Base-by-base conservation (phyloP, 2,329 filamentous ascomycete genomes). In the Diaporthe eres region DNA sequence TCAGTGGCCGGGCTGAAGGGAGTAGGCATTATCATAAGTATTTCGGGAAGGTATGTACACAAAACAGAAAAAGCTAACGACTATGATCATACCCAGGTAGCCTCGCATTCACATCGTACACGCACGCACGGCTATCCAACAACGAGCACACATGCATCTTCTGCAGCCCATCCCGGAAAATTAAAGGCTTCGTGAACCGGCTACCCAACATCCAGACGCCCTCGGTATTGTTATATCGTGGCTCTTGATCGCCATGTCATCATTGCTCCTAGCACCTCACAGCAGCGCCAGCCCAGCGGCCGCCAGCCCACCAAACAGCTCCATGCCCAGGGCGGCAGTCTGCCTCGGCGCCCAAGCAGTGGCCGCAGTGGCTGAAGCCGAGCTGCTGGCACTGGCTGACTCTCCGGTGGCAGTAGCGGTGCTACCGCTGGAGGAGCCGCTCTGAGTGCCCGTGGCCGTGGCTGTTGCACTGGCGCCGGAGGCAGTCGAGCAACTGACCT, bases 401-500 rank as follows among this genome's bases (percentile, higher is more conserved):
- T 15, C 44, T 15, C 75, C 55, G 28, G 75, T 51, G 34, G 74
- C n/a, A 39, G 75, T 77, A 13, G 60, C 57, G 53, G 78, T 77
- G 2, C 79, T 75, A 55, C 57, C 71, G 61, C 74, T 71, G 68
- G 71, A 55, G 31, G 78, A 55, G 28, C 76, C 34, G 51, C 53
- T 63, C 58, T 58, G 60, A n/a, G 77, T 63, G 37, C 77, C 63
- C 73, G 76, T 76, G 57, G 77, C 51, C 15, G 76, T 76, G 55
- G 77, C 51, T 12, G 63, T 31, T 28, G 71, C 55, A 58, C 75
- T 60, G 22, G 72, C 44, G 67, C 39, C 65, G n/a, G 75, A 31
- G 28, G 76, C 77, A 10, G 80, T 71, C 19, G 78, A 68, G 79
- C 83, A 85, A 51, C 37, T 31, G 60, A 83, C 83, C 74, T 79